phyloP scores from a whole-genome alignment of 1,139 yeast genomes.

The Blastobotrys persicus region DNA sequence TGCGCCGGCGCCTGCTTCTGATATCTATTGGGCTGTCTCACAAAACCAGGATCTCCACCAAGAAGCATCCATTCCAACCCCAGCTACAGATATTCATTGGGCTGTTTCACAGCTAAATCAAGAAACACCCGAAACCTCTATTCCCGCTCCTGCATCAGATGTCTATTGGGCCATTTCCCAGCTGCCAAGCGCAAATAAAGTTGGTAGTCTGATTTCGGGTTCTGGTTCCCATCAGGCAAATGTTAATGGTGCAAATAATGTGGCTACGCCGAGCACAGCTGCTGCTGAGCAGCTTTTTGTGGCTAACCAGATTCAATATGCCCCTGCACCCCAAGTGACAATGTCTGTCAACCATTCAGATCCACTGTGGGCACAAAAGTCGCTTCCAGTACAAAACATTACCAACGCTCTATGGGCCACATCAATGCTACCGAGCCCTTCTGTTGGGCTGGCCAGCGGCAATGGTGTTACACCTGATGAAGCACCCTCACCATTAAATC shows the following conservation, averaged over 20 bases:
- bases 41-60: too few species aligned
- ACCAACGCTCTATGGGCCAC: not conserved
- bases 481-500: not conserved
- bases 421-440: not conserved
- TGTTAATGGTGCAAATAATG: too few species aligned
- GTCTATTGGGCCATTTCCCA: not conserved
- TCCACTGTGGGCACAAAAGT: not conserved
- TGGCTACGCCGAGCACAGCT: too few species aligned
- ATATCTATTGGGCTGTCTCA: not conserved
- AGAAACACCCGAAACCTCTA: too few species aligned
- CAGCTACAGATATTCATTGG: not conserved
- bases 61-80: too few species aligned
- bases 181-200: not conserved
- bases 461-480: not conserved
- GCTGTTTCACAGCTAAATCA: not conserved
- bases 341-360: not conserved
- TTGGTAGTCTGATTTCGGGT: too few species aligned
- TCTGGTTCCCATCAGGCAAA: too few species aligned
- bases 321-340: too few species aligned
- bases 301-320: too few species aligned
- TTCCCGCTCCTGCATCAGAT: not conserved
- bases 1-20: not conserved
- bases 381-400: not conserved
- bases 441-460: not conserved
- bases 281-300: too few species aligned